Evolutionary conservation across 192 early-diverging fungal genomes (phyloP), one percentile per base, ranked within the genome.

Genomic region (Pilobolus umbonatus): DNA sequence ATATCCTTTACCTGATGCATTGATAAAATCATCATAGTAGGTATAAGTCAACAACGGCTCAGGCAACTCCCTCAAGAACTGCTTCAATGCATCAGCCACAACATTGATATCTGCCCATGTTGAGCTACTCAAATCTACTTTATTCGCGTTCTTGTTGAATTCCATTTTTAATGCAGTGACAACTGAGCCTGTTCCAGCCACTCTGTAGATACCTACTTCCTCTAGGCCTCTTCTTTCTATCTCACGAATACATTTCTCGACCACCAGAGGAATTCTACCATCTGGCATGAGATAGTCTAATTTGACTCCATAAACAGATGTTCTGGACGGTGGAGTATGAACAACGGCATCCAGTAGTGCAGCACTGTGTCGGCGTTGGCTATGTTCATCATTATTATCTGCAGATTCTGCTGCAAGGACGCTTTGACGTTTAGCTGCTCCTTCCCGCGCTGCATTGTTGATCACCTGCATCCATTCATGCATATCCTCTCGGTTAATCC

Each of bases 1-100:
- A n/a, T n/a, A n/a, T n/a, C 21, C 17, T 12, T 58, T 78, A 81
- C 79, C 74, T 25, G 81, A 79, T 0, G 86, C 88, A 51, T 86
- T 79, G 51, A 95, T 83, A 69, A 94, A 92, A 14, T 88, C 77
- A 19, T 89, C 84, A 59, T 94, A 88, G 29, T 93, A 75, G 39
- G 82, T 79, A 72, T 76, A 91, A 1, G 96, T 96, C 62, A 94
- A 80, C 45, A 98, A 64, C 1, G 94, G 93, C 58, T 98, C 94
- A 0, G 96, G 96, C 54, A 98, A 61, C 45, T 94, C 92, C 14
- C 96, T 82, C 60, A 98, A 72, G 72, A 96, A 98, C 68, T 90
- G 92, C 72, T 96, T 96, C 69, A 96, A 68, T 45, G 93, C 83
- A 46, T 90, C 92, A 1, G 93, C 93, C 5, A 96, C 78, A 12